phyloP scores from a whole-genome alignment of 352 stramenopile genomes.

The Pythium rishiriense region DNA sequence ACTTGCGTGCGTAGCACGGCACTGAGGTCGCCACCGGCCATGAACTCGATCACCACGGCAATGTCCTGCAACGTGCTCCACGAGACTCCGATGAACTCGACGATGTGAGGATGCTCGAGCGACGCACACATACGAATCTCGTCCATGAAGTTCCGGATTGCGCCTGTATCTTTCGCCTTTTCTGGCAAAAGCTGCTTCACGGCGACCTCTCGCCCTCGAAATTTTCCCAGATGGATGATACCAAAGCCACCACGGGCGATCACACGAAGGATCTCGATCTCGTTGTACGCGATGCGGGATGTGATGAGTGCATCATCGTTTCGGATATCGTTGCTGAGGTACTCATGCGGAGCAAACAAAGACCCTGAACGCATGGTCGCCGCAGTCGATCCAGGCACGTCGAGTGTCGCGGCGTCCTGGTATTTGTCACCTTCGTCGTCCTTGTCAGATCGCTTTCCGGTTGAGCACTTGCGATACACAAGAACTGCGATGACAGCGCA shows the following conservation, averaged over 20 bases:
- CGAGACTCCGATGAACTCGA: constrained; percentile 35
- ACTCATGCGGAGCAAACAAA: constrained; percentile 4
- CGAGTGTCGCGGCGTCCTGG: not conserved
- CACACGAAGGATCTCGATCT: constrained; percentile 9
- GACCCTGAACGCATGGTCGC: not conserved
- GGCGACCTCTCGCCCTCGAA: constrained; percentile 14
- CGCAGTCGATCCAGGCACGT: constrained; percentile 4
- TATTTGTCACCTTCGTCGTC: constrained; percentile 13
- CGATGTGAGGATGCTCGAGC: constrained; percentile 38
- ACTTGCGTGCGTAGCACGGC: not conserved
- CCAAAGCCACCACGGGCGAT: constrained; percentile 30
- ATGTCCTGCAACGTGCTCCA: constrained; percentile 38
- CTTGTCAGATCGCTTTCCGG: not conserved
- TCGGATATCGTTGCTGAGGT: constrained; percentile 29
- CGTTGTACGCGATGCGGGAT: constrained; percentile 14
- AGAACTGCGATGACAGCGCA: not conserved
- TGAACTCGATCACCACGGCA: constrained; percentile 36
- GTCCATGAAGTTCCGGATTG: constrained; percentile 34
- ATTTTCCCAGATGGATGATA: constrained; percentile 13
- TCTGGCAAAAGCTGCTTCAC: constrained; percentile 27
- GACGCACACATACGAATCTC: constrained; percentile 39
- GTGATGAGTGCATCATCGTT: constrained; percentile 25
- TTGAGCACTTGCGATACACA: constrained; percentile 11
- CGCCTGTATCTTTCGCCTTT: constrained; percentile 25
- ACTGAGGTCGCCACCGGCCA: constrained; percentile 23